Evolutionary conservation across 1,284 basidiomycete species (phyloP).

Genomic region (Malassezia furfur): DNA sequence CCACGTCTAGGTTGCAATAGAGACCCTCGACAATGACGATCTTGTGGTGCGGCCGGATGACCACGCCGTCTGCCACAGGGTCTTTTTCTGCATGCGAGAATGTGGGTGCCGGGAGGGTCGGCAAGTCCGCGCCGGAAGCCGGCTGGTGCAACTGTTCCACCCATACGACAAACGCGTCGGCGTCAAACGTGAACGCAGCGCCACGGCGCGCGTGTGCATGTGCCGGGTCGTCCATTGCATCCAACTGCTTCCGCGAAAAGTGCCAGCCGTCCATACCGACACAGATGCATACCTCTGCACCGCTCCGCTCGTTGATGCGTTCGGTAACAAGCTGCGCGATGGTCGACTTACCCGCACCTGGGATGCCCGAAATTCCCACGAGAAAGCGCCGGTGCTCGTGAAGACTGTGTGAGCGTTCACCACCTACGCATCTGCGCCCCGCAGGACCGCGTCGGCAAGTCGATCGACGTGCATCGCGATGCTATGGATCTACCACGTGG

Average conservation of each 20-base stretch:
- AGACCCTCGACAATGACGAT: slow-evolving; percentile 75
- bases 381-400: slow-evolving; percentile 50
- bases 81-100: slow-evolving; percentile 63
- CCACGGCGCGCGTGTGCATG: slow-evolving; percentile 37
- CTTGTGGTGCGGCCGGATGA: slow-evolving; percentile 59
- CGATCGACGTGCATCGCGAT: neutral
- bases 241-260: slow-evolving; percentile 54
- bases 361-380: slow-evolving; percentile 67
- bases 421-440: slow-evolving; percentile 1
- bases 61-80: slow-evolving; percentile 51
- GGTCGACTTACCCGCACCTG: slow-evolving; percentile 72
- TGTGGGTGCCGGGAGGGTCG: slow-evolving; percentile 48
- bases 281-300: slow-evolving; percentile 49
- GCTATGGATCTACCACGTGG: slow-evolving; percentile 6
- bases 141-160: slow-evolving; percentile 16
- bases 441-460: neutral
- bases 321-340: slow-evolving; percentile 55
- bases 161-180: slow-evolving; percentile 31
- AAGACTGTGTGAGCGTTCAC: neutral
- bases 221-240: slow-evolving; percentile 56
- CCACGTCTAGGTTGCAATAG: slow-evolving; percentile 63
- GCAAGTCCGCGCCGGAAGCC: neutral
- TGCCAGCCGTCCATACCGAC: slow-evolving; percentile 82
- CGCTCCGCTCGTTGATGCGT: neutral
- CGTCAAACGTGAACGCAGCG: slow-evolving; percentile 44